Conservation (phyloP, 2,329 filamentous ascomycete genomes). For the Stemphylium lycopersici region DNA sequence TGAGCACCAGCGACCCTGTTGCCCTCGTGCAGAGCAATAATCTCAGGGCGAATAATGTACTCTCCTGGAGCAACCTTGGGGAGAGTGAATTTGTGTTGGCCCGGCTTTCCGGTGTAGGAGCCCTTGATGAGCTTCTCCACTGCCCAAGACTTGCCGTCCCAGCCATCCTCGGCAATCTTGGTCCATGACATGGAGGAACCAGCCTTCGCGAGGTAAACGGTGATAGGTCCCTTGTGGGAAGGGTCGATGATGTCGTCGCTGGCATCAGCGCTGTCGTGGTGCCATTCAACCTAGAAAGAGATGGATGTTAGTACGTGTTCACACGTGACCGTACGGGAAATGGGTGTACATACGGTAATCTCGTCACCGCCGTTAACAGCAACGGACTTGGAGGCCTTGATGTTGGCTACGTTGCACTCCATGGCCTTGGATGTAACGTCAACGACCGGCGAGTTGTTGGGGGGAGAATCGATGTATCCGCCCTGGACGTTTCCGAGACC, state of each 20-base stretch:
- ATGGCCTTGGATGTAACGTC: conserved; percentile 45
- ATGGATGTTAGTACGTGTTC: conserved; percentile 1
- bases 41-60: conserved; percentile 53
- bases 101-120: conserved; percentile 41
- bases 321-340: not conserved
- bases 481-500: conserved; percentile 42
- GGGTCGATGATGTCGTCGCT: conserved; percentile 59
- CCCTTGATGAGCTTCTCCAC: conserved; percentile 47
- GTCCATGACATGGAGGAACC: conserved; percentile 56
- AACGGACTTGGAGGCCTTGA: conserved; percentile 50
- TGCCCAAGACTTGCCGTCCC: conserved; percentile 46
- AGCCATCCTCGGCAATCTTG: conserved; percentile 52
- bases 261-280: conserved; percentile 54
- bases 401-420: conserved; percentile 45
- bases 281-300: conserved; percentile 53
- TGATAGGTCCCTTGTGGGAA: conserved; percentile 60
- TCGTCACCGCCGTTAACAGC: conserved; percentile 57
- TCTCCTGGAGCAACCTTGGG: conserved; percentile 50
- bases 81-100: conserved; percentile 51
- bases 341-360: conserved; percentile 33
- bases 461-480: conserved; percentile 58
- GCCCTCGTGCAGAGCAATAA: conserved; percentile 54
- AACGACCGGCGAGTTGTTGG: conserved; percentile 45
- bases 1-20: conserved; percentile 48
- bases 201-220: conserved; percentile 58